phyloP scores from a whole-genome alignment of 331 rosid species.

The Quercus tomentella region DNA sequence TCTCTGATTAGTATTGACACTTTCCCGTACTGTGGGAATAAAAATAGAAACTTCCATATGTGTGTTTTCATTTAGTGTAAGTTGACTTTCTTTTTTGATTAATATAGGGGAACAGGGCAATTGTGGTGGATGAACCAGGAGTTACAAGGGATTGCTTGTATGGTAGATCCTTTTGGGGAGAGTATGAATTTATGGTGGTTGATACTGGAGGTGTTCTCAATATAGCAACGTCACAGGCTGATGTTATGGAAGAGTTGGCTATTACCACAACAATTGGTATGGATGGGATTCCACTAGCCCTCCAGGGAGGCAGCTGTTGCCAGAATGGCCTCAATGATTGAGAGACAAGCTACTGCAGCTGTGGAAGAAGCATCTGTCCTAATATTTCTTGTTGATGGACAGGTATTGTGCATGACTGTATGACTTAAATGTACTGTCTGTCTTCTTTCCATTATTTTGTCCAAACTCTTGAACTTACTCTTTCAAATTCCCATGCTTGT shows the following conservation, averaged over 20 bases:
- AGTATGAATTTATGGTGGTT: slow-evolving; percentile 87
- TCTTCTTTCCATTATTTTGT: slow-evolving; percentile 1
- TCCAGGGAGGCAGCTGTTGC: slow-evolving; percentile 90
- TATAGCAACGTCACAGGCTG: slow-evolving; percentile 70
- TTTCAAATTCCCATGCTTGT: neutral
- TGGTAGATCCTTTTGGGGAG: slow-evolving; percentile 28
- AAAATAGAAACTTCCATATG: neutral
- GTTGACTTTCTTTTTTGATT: neutral
- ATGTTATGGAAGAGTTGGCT: slow-evolving; percentile 82
- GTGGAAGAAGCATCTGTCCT: no score
- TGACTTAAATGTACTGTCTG: neutral
- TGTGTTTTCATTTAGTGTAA: slow-evolving; percentile 1
- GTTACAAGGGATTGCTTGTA: slow-evolving; percentile 96
- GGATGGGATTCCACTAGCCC: slow-evolving; percentile 95
- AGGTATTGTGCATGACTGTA: slow-evolving; percentile 42
- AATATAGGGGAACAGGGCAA: slow-evolving; percentile 80
- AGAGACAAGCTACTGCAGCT: no score
- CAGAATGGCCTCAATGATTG: no score
- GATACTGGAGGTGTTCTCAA: slow-evolving; percentile 95
- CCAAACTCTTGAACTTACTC: neutral
- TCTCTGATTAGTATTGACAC: slow-evolving; percentile 1
- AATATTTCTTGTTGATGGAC: no score
- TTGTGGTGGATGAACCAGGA: slow-evolving; percentile 98
- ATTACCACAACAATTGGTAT: slow-evolving; percentile 83
- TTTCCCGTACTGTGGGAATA: slow-evolving; percentile 6